Conservation (phyloP, 2,329 filamentous ascomycete species). For the Simplicillium aogashimaense region DNA sequence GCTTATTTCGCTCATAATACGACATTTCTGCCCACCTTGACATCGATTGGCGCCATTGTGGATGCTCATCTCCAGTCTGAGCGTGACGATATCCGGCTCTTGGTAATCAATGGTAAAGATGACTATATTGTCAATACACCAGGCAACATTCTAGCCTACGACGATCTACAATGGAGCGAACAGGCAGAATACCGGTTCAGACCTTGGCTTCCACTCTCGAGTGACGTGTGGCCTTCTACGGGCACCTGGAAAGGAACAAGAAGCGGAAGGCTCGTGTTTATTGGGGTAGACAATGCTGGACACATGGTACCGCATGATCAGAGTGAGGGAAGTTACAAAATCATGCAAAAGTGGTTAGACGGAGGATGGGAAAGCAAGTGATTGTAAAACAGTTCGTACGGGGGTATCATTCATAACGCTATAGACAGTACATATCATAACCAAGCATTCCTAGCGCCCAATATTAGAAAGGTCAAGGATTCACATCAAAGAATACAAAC, state of each 20-base stretch:
- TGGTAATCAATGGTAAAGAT: constrained; percentile 15
- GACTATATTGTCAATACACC: constrained; percentile 12
- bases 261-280: constrained; percentile 12
- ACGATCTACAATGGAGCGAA: constrained; percentile 30
- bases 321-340: constrained; percentile 11
- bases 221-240: constrained; percentile 2
- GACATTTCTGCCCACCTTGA: constrained; percentile 4
- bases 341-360: constrained; percentile 12
- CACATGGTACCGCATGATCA: constrained; percentile 13
- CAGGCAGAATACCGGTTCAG: constrained; percentile 28
- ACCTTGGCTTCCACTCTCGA: constrained; percentile 9
- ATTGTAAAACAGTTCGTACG: background rate
- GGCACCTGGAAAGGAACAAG: constrained; percentile 10
- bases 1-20: constrained; percentile 4
- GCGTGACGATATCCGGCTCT: constrained; percentile 8
- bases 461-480: constrained; percentile 1
- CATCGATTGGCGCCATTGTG: constrained; percentile 7
- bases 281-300: constrained; percentile 11
- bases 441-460: background rate
- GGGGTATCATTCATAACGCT: background rate
- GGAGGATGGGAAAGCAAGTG: constrained; percentile 1
- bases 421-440: background rate
- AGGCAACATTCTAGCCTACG: constrained; percentile 23
- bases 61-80: constrained; percentile 7
- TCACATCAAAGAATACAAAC: background rate